These are phyloP conservation scores for Cerioporus squamosus DNA, from an alignment of 1,284 basidiomycete species.

Conservation along the genomic window DNA sequence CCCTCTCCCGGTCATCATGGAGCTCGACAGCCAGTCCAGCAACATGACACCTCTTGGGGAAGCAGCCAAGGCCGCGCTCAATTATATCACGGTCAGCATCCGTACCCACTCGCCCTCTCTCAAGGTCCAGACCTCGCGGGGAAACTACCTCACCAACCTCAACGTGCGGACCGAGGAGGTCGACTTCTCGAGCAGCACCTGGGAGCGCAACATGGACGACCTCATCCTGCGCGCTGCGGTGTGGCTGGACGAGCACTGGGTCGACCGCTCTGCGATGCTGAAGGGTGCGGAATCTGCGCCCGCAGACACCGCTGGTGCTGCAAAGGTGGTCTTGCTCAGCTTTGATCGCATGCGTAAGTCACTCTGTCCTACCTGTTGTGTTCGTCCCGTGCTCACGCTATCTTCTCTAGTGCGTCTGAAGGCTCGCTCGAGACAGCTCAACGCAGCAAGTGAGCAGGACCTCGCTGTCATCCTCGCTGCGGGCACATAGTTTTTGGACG, in stretches of 20 bases:
- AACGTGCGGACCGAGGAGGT: constrained; percentile 87
- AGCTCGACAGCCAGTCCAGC: constrained; percentile 87
- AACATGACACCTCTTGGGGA: constrained; percentile 72
- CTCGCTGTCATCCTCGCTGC: constrained; percentile 64
- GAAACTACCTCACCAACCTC: constrained; percentile 90
- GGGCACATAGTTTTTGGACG: constrained; percentile 20
- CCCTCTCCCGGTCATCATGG: constrained; percentile 94
- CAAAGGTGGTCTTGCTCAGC: constrained; percentile 88
- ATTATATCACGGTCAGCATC: constrained; percentile 79
- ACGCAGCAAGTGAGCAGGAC: constrained; percentile 78
- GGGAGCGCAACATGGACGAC: constrained; percentile 91
- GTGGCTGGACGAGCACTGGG: constrained; percentile 94
- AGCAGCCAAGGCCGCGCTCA: constrained; percentile 72
- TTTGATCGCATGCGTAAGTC: constrained; percentile 89
- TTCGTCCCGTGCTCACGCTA: constrained; percentile 4
- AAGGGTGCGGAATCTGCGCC: constrained; percentile 39
- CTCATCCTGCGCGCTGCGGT: constrained; percentile 89
- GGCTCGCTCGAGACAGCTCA: constrained; percentile 79
- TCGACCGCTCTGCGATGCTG: constrained; percentile 79
- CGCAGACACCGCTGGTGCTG: constrained; percentile 49
- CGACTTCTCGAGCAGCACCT: constrained; percentile 63
- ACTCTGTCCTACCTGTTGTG: constrained; percentile 5
- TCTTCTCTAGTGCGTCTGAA: constrained; percentile 72
- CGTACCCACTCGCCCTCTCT: constrained; percentile 77
- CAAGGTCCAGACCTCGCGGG: constrained; percentile 94